Conservation (phyloP, 106 monocot species). For the Apostasia shenzhenica region DNA sequence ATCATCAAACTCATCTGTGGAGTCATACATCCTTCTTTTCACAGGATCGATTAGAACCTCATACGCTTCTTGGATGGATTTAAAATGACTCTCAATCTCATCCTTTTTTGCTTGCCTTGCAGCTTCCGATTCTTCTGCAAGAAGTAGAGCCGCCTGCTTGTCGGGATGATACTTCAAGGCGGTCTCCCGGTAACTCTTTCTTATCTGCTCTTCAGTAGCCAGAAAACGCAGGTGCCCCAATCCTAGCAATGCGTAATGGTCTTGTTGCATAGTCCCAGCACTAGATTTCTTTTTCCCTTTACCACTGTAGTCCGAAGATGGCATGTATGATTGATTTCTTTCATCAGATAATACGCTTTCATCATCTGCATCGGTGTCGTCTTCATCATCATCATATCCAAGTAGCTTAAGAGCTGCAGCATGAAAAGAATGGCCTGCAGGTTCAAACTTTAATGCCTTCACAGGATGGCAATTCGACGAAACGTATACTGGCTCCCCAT, state of each 20-base stretch:
- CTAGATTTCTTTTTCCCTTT: conserved; percentile 76
- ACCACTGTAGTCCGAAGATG: conserved; percentile 50
- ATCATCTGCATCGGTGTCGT: conserved; percentile 64
- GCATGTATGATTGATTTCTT: conserved; percentile 40
- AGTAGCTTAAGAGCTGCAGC: conserved; percentile 52
- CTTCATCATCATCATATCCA: conserved; percentile 57
- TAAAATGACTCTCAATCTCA: conserved; percentile 84
- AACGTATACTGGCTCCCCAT: conserved; percentile 48
- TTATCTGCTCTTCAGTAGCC: conserved; percentile 89
- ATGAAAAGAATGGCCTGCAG: conserved; percentile 93
- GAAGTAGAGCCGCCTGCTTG: conserved; percentile 73
- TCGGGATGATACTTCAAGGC: conserved; percentile 94
- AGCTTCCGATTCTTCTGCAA: conserved; percentile 66
- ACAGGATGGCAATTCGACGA: conserved; percentile 76
- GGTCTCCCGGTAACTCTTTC: conserved; percentile 86
- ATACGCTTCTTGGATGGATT: conserved; percentile 91
- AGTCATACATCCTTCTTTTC: conserved; percentile 89
- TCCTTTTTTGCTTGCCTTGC: conserved; percentile 49
- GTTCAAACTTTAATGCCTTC: conserved; percentile 61
- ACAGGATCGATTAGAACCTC: conserved; percentile 83
- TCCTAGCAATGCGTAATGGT: conserved; percentile 82
- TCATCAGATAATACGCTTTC: conserved; percentile 70
- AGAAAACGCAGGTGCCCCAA: conserved; percentile 80
- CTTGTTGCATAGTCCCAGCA: conserved; percentile 55
- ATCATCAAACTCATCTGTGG: conserved; percentile 95